Percentiles rank a stretch among this genome's conserved stretches.
Conservation (phyloP, 1,284 basidiomycete genomes). For the Trichosporon ovoides region DNA sequence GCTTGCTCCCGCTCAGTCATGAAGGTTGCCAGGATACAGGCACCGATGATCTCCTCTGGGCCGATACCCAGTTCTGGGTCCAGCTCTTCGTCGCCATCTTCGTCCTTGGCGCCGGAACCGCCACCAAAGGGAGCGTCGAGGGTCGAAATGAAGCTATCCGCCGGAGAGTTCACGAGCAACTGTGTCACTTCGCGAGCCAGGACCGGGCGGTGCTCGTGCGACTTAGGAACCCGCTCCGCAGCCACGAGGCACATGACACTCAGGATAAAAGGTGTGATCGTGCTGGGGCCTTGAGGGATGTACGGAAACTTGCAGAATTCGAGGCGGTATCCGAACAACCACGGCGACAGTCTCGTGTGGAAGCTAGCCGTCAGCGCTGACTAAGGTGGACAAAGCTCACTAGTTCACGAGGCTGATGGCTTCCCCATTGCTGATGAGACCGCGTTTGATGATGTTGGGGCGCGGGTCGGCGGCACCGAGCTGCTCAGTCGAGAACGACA, state of each 20-base stretch:
- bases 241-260: conserved; percentile 39
- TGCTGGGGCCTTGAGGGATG: conserved; percentile 31
- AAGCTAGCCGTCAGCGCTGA: conserved; percentile 25
- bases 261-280: conserved; percentile 44
- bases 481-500: conserved; percentile 9
- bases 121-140: conserved; percentile 18
- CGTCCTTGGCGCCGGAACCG: conserved; percentile 16
- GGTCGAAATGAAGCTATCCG: conserved; percentile 28
- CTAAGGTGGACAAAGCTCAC: conserved; percentile 22
- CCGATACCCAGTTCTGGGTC: conserved; percentile 46
- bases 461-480: conserved; percentile 37
- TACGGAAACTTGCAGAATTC: conserved; percentile 41
- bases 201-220: conserved; percentile 19
- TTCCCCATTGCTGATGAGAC: conserved; percentile 25
- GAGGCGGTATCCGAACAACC: conserved; percentile 41
- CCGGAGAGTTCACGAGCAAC: conserved; percentile 33
- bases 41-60: conserved; percentile 45
- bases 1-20: conserved; percentile 32
- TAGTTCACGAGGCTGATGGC: conserved; percentile 34
- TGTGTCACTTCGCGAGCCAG: conserved; percentile 31
- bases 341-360: conserved; percentile 30
- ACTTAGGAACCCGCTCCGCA: conserved; percentile 30
- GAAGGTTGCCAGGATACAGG: conserved; percentile 36
- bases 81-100: conserved; percentile 23
- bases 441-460: conserved; percentile 37